Evolutionary conservation across 1,284 basidiomycete species (phyloP).

Genomic region (Boletellus dicymbophilus): DNA sequence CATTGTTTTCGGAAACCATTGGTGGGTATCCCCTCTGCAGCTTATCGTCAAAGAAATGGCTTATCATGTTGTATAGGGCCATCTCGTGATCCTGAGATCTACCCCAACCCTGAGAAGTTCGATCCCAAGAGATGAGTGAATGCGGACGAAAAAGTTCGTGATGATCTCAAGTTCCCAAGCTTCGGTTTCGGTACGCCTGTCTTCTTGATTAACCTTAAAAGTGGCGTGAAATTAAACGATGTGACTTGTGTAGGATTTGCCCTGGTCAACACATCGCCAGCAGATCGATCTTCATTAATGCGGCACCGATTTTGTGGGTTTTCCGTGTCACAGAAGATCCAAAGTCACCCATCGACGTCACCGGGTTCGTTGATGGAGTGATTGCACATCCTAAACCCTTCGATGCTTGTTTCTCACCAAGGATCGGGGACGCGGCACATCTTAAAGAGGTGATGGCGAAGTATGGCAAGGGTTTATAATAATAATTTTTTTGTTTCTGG

Average conservation of each 20-base stretch:
- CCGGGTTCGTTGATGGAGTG: conserved; percentile 58
- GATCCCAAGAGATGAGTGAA: conserved; percentile 31
- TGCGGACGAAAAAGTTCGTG: conserved; percentile 24
- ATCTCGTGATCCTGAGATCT: conserved; percentile 31
- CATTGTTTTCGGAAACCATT: conserved; percentile 36
- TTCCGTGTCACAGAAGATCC: conserved; percentile 56
- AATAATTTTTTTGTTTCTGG: background rate
- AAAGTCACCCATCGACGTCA: conserved; percentile 51
- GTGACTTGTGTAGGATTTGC: conserved; percentile 44
- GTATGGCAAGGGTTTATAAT: conserved; percentile 16
- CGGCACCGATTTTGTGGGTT: conserved; percentile 61
- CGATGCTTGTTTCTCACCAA: conserved; percentile 50
- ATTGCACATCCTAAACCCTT: conserved; percentile 62
- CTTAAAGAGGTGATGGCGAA: conserved; percentile 27
- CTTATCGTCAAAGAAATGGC: background rate
- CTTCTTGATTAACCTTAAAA: background rate
- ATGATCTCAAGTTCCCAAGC: conserved; percentile 32
- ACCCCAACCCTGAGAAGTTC: conserved; percentile 31
- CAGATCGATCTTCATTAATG: conserved; percentile 62
- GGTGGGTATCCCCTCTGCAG: conserved; percentile 16
- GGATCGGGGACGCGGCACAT: conserved; percentile 27
- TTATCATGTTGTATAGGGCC: conserved; percentile 21
- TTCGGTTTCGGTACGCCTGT: conserved; percentile 37
- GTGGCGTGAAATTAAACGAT: background rate
- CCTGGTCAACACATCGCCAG: conserved; percentile 63